Evolutionary conservation across 495 filamentous ascomycete genomes (phyloP).

Genomic region (Podospora fimiseda): DNA sequence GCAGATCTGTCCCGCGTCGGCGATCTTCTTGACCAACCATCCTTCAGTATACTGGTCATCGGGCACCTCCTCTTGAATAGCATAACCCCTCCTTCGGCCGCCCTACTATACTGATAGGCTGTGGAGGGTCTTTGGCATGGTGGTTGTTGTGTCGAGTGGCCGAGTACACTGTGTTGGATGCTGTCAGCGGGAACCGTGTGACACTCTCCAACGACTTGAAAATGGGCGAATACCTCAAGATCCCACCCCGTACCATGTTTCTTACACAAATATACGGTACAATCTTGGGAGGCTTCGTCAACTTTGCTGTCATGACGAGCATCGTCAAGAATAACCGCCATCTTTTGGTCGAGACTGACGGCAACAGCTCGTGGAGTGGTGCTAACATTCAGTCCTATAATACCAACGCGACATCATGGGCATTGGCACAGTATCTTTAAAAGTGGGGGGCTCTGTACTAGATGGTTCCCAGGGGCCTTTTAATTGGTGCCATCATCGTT

Average conservation of each 20-base stretch:
- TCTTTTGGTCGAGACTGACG: constrained; percentile 21
- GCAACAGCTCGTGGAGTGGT: constrained; percentile 36
- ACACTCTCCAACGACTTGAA: constrained; percentile 30
- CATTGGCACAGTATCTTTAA: constrained; percentile 38
- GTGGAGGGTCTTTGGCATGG: too few species aligned
- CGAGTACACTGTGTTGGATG: too few species aligned
- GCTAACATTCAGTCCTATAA: constrained; percentile 33
- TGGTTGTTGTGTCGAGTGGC: too few species aligned
- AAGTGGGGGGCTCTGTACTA: constrained; percentile 26
- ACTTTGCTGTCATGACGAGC: constrained; percentile 37
- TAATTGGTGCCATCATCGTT: constrained; percentile 36
- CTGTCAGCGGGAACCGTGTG: too few species aligned
- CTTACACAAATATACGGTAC: constrained; percentile 37
- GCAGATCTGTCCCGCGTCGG: too few species aligned
- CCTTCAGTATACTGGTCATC: too few species aligned
- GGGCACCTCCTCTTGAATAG: too few species aligned
- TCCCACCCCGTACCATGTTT: constrained; percentile 38
- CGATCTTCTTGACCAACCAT: too few species aligned
- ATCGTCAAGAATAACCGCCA: constrained; percentile 29
- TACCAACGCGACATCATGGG: constrained; percentile 37
- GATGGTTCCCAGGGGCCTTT: constrained; percentile 43
- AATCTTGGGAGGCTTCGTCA: constrained; percentile 35
- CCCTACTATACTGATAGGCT: too few species aligned
- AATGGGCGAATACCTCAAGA: constrained; percentile 34
- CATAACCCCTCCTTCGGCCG: too few species aligned